phyloP scores from a whole-genome alignment of 2,329 filamentous ascomycete genomes.

The Westerdykella ornata region DNA sequence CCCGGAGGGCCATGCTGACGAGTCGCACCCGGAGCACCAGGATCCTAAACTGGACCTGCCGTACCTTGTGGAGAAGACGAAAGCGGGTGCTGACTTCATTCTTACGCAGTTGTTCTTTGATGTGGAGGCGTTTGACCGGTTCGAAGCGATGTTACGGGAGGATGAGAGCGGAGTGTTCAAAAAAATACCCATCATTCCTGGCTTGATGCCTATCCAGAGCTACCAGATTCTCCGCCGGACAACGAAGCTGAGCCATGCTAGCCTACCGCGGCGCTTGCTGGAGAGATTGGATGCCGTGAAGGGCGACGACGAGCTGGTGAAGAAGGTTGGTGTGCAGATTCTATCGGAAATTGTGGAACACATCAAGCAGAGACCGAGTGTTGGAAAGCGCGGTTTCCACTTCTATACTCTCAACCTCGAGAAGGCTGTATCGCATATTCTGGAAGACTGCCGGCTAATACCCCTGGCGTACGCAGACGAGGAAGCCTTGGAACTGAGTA shows the following conservation, averaged over 20 bases:
- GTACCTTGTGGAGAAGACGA: slow-evolving; percentile 81
- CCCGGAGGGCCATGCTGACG: slow-evolving; percentile 89
- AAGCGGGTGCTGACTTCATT: slow-evolving; percentile 91
- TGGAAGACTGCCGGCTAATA: slow-evolving; percentile 81
- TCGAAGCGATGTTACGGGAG: slow-evolving; percentile 67
- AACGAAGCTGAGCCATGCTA: slow-evolving; percentile 88
- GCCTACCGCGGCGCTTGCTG: slow-evolving; percentile 65
- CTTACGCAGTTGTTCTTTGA: slow-evolving; percentile 99
- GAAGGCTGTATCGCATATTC: slow-evolving; percentile 88
- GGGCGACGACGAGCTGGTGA: slow-evolving; percentile 74
- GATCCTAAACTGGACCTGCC: slow-evolving; percentile 64
- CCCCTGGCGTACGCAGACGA: slow-evolving; percentile 45
- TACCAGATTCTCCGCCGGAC: slow-evolving; percentile 93
- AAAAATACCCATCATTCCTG: slow-evolving; percentile 82
- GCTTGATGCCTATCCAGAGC: slow-evolving; percentile 95
- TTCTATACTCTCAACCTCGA: slow-evolving; percentile 97
- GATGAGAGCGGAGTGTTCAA: slow-evolving; percentile 83
- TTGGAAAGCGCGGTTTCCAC: slow-evolving; percentile 64
- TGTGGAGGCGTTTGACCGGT: slow-evolving; percentile 69
- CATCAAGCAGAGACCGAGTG: slow-evolving; percentile 57
- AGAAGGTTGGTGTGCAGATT: slow-evolving; percentile 73
- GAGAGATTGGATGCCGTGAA: slow-evolving; percentile 64
- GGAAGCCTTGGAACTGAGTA: slow-evolving; percentile 47
- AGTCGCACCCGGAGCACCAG: slow-evolving; percentile 76
- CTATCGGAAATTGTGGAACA: slow-evolving; percentile 75